Evolutionary conservation across 2,329 filamentous ascomycete species (phyloP), one percentile per base, ranked within the genome.

Genomic region (Blastomyces emzantsi): DNA sequence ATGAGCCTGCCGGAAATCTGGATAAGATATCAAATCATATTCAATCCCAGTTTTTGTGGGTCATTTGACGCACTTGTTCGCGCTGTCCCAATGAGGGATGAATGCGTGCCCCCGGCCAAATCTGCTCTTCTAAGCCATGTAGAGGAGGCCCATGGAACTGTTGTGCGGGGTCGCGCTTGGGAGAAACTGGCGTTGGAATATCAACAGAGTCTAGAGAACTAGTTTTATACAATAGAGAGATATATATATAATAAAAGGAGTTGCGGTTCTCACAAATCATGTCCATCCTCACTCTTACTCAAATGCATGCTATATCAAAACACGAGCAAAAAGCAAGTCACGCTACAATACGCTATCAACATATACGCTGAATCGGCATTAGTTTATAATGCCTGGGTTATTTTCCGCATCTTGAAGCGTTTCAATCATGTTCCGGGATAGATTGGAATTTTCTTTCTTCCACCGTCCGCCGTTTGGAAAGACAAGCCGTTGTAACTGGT

Each of bases 51-150:
- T n/a, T n/a, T n/a, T n/a, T n/a, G n/a, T n/a, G n/a, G n/a, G n/a
- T n/a, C n/a, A n/a, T n/a, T n/a, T n/a, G n/a, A n/a, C n/a, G n/a
- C n/a, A n/a, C n/a, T n/a, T n/a, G n/a, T n/a, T n/a, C n/a, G n/a
- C n/a, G n/a, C n/a, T n/a, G n/a, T n/a, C n/a, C n/a, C n/a, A n/a
- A n/a, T n/a, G n/a, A n/a, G n/a, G n/a, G n/a, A n/a, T n/a, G n/a
- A n/a, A n/a, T n/a, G n/a, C n/a, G n/a, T 64, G 56, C 41, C 67
- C 4, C 22, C 63, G 64, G 58, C 57, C 57, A 67, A 69, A 58
- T 62, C 49, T 64, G 64, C 66, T 45, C 66, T 70, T 64, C 45
- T 69, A 43, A 69, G 65, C 55, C 67, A 70, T 61, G 28, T 22
- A 55, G 56, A 63, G 62, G 15, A n/a, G n/a, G 17, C 39, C 39